phyloP scores from a whole-genome alignment of 768 basidiomycete genomes.

The Sarcomyxa edulis region DNA sequence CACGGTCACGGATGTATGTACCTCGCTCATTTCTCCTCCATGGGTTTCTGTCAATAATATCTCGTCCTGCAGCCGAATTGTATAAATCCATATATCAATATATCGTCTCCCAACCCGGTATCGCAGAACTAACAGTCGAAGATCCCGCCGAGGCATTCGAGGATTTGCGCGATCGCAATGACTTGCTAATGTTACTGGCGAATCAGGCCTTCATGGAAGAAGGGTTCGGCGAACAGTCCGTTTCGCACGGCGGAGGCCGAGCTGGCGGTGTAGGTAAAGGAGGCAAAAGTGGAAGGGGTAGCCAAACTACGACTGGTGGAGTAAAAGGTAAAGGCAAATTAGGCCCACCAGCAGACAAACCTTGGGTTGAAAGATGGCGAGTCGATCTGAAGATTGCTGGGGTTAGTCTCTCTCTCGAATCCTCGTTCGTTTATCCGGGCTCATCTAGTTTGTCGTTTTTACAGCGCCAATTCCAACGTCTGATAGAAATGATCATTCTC shows the following conservation, averaged over 20 bases:
- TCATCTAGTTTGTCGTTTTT: conserved; percentile 4
- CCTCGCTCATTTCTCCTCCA: background rate
- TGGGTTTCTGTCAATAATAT: conserved; percentile 1
- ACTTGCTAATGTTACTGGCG: conserved; percentile 71
- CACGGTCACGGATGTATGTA: conserved; percentile 85
- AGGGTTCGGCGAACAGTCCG: conserved; percentile 46
- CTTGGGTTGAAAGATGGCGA: conserved; percentile 78
- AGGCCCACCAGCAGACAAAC: conserved; percentile 71
- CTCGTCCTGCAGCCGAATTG: conserved; percentile 57
- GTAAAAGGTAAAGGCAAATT: conserved; percentile 43
- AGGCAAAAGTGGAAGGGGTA: conserved; percentile 32
- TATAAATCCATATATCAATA: conserved; percentile 84
- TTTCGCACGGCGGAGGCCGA: conserved; percentile 47
- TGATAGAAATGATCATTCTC: conserved; percentile 88
- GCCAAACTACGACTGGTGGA: conserved; percentile 15
- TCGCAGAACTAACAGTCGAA: conserved; percentile 94
- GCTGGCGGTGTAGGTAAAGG: conserved; percentile 40
- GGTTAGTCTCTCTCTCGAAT: conserved; percentile 35
- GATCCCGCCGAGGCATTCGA: conserved; percentile 98
- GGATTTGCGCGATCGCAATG: conserved; percentile 90
- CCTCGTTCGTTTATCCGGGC: conserved; percentile 2
- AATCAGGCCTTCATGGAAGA: conserved; percentile 66
- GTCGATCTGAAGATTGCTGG: conserved; percentile 84
- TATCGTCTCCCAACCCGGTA: conserved; percentile 54
- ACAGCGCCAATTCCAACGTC: conserved; percentile 89